phyloP scores from a whole-genome alignment of 169 alveolate genomes.

The Plasmodium vivax region DNA sequence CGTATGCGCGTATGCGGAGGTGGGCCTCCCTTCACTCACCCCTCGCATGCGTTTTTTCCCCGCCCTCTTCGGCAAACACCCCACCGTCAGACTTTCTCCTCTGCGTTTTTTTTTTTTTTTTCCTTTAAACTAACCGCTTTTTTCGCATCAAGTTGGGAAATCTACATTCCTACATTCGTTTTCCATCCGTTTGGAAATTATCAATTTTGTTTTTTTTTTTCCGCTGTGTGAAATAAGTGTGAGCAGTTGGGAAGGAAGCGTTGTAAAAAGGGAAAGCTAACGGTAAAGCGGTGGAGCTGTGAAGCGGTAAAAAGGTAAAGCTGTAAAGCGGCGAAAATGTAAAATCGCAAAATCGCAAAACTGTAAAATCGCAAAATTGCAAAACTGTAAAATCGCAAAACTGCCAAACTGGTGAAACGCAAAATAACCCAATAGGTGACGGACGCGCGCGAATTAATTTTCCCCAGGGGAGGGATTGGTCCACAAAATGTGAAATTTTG shows the following conservation, averaged over 20 bases:
- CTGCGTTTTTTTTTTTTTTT: background rate
- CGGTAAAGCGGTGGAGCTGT: background rate
- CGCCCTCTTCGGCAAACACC: background rate
- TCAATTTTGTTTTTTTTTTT: background rate
- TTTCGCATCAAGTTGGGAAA: background rate
- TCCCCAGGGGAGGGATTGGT: background rate
- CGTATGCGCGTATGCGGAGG: background rate
- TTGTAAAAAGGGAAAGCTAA: background rate
- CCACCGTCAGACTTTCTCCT: background rate
- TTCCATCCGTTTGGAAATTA: background rate
- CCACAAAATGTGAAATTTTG: background rate
- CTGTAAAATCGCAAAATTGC: background rate
- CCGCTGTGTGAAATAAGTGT: background rate
- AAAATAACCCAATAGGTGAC: background rate
- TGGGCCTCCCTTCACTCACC: background rate
- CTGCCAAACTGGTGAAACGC: background rate
- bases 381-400: background rate
- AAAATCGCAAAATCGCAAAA: background rate
- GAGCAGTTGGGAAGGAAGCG: background rate
- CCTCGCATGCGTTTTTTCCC: background rate
- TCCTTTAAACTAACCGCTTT: background rate
- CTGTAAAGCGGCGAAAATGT: background rate
- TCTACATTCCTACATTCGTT: background rate
- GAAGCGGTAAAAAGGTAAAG: background rate
- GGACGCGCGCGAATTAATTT: background rate